Evolutionary conservation across 148 eudicot genomes (phyloP).

Genomic region (Beta vulgaris): DNA sequence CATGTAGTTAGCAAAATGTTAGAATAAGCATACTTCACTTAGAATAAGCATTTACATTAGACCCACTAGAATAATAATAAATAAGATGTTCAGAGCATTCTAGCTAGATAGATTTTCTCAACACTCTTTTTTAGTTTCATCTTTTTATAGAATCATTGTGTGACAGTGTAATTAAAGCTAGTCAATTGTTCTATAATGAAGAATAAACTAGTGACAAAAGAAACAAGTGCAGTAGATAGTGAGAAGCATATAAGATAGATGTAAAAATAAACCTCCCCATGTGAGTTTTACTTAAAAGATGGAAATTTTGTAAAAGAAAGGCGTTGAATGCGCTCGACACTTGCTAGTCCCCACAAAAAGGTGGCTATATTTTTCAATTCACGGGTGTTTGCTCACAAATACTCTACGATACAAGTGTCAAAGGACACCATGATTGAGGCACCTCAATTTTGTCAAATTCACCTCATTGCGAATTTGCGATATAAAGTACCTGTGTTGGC

Average conservation of each 20-base stretch:
- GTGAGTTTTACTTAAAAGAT: conserved; percentile 32
- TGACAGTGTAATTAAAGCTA: no score
- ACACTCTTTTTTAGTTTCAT: no score
- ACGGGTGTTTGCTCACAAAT: conserved; percentile 13
- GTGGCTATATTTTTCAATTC: conserved; percentile 12
- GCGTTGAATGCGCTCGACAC: conserved; percentile 30
- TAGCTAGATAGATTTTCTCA: no score
- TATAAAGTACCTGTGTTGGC: not conserved
- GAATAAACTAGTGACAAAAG: no score
- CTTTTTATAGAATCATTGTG: no score
- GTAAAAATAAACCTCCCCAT: conserved; percentile 11
- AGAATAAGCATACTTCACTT: no score
- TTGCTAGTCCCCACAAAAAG: conserved; percentile 22
- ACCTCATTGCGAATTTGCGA: not conserved
- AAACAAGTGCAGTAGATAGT: not conserved
- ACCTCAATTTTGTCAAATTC: conserved; percentile 21
- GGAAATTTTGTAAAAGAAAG: conserved; percentile 24
- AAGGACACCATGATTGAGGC: conserved; percentile 27
- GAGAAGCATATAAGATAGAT: not conserved
- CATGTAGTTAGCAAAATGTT: no score
- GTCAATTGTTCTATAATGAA: no score
- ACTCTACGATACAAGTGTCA: not conserved
- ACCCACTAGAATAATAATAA: no score
- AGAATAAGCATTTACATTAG: no score
- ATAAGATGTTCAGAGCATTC: no score